Conservation (phyloP, 116 monocot genomes). For the Cymodocea nodosa region DNA sequence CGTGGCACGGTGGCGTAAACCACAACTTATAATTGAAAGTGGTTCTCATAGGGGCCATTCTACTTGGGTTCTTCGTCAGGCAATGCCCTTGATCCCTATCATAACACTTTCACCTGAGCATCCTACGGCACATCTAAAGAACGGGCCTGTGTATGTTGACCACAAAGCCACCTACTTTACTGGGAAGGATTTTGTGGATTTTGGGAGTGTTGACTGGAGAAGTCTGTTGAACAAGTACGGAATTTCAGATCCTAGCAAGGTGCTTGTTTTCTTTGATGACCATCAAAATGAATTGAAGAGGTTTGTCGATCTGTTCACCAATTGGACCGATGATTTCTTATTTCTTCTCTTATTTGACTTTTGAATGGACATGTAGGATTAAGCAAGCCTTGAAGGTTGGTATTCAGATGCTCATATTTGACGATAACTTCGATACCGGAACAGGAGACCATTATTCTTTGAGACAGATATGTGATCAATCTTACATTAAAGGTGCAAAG, state of each 20-base stretch:
- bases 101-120: constrained; percentile 87
- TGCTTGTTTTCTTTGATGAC: constrained; percentile 94
- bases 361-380: no score
- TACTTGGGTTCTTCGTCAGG: constrained; percentile 91
- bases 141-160: constrained; percentile 94
- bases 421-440: no score
- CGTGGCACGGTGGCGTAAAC: constrained; percentile 79
- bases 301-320: constrained; percentile 15
- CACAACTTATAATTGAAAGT: constrained; percentile 91
- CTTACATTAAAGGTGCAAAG: no score
- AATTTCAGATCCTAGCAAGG: constrained; percentile 53
- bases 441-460: no score
- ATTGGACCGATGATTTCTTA: no score
- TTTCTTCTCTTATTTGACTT: no score
- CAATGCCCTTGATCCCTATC: constrained; percentile 61
- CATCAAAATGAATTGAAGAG: constrained; percentile 98
- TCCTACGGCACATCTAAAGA: constrained; percentile 81
- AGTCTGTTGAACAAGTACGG: constrained; percentile 55
- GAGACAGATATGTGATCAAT: no score
- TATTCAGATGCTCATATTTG: no score
- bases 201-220: constrained; percentile 69
- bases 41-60: constrained; percentile 97
- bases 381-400: no score
- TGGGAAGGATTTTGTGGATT: constrained; percentile 94
- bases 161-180: constrained; percentile 80